These are phyloP conservation scores for Plasmopara muralis DNA, from an alignment of 352 stramenopile species.

Conservation along the genomic window DNA sequence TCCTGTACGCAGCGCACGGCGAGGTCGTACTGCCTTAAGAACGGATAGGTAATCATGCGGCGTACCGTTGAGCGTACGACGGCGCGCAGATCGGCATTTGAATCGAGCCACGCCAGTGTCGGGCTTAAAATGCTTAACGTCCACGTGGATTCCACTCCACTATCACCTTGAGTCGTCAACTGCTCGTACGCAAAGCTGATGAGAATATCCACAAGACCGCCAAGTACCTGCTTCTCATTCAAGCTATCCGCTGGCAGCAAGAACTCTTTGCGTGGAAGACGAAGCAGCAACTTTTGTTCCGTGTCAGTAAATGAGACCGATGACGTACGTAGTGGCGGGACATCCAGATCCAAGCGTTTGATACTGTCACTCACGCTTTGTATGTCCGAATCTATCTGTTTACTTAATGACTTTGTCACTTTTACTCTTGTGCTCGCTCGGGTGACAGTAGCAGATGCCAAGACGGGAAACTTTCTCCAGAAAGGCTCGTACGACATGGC, in stretches of 20 bases:
- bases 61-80: constrained; percentile 75
- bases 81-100: constrained; percentile 40
- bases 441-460: constrained; percentile 1
- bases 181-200: constrained; percentile 96
- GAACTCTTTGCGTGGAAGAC: constrained; percentile 76
- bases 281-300: constrained; percentile 70
- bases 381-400: constrained; percentile 27
- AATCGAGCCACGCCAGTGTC: constrained; percentile 93
- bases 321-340: background rate
- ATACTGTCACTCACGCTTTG: constrained; percentile 19
- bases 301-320: constrained; percentile 35
- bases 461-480: constrained; percentile 63
- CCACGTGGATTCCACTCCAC: constrained; percentile 95
- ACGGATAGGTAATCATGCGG: constrained; percentile 93
- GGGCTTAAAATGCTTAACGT: constrained; percentile 93
- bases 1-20: constrained; percentile 73
- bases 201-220: constrained; percentile 90
- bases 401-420: constrained; percentile 23
- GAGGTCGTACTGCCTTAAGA: constrained; percentile 91
- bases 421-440: constrained; percentile 6
- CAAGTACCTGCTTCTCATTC: constrained; percentile 58
- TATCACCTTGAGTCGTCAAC: constrained; percentile 92
- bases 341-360: constrained; percentile 20
- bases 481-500: constrained; percentile 88
- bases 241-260: constrained; percentile 47